Conservation (phyloP, 2,329 filamentous ascomycete genomes). For the Didymella arachidicola region DNA sequence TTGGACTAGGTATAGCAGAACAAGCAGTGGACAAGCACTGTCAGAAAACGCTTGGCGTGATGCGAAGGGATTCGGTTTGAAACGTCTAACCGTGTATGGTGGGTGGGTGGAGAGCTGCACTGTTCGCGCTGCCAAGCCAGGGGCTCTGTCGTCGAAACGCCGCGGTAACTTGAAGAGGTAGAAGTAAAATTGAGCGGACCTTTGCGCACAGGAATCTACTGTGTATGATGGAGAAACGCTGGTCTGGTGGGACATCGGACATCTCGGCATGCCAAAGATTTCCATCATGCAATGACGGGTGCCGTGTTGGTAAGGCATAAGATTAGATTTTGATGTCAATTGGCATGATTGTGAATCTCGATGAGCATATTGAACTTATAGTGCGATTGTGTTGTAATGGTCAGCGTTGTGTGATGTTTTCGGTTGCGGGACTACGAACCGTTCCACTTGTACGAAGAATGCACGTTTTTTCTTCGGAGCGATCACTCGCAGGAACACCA, state of each 20-base stretch:
- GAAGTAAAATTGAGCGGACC: conserved; percentile 20
- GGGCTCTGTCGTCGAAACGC: conserved; percentile 26
- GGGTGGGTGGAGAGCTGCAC: conserved; percentile 10
- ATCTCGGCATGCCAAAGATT: background rate
- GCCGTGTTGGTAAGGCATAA: background rate
- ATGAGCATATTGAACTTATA: background rate
- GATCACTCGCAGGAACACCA: no score
- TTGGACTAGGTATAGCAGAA: conserved; percentile 6
- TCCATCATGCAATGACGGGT: background rate
- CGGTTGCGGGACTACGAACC: background rate
- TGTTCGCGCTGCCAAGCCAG: conserved; percentile 28
- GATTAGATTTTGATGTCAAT: background rate
- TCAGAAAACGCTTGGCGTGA: conserved; percentile 19
- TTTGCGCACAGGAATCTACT: background rate
- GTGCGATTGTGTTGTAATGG: background rate
- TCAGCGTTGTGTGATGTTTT: background rate
- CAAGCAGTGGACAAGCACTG: conserved; percentile 4
- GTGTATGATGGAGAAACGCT: conserved; percentile 12
- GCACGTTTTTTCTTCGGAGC: no score
- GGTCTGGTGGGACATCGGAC: background rate
- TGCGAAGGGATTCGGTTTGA: conserved; percentile 27
- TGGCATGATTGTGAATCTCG: background rate
- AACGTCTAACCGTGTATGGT: conserved; percentile 24
- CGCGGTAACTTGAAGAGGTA: conserved; percentile 11
- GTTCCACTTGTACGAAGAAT: background rate